phyloP scores from a whole-genome alignment of 2,329 filamentous ascomycete species.

The Chaetomium sp. region DNA sequence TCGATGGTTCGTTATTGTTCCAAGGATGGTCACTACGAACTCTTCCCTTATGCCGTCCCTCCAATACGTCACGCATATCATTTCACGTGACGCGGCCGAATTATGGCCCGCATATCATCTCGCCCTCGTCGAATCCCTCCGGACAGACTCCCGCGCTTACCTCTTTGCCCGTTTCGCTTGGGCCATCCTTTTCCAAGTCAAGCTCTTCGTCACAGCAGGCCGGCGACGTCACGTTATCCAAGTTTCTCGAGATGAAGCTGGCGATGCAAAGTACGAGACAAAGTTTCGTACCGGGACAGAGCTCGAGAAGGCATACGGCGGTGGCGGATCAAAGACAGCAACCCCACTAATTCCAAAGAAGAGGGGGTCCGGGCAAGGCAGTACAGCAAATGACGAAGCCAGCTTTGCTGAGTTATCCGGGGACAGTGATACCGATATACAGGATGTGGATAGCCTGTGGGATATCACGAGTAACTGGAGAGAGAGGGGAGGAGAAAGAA shows the following conservation, averaged over 20 bases:
- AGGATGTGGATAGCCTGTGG: background rate
- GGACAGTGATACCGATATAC: background rate
- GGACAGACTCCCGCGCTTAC: background rate
- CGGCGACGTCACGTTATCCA: background rate
- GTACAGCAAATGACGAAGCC: background rate
- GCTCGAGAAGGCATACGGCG: background rate
- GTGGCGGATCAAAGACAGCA: background rate
- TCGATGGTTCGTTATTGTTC: background rate
- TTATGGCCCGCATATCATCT: background rate
- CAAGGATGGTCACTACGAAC: background rate
- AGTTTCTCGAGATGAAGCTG: background rate
- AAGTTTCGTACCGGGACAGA: background rate
- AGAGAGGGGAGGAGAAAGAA: background rate
- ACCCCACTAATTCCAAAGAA: background rate
- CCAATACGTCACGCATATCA: background rate
- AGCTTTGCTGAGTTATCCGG: background rate
- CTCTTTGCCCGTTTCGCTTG: conserved; percentile 1
- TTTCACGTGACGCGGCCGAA: background rate
- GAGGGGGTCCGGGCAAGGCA: background rate
- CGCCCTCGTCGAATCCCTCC: background rate
- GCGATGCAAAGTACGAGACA: background rate
- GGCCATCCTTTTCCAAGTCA: background rate
- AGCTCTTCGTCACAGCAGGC: background rate
- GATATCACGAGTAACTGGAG: background rate
- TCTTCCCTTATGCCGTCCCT: background rate